Conservation (phyloP, 1,139 yeast species). For the Hemisphaericaspora xylofermentans region DNA sequence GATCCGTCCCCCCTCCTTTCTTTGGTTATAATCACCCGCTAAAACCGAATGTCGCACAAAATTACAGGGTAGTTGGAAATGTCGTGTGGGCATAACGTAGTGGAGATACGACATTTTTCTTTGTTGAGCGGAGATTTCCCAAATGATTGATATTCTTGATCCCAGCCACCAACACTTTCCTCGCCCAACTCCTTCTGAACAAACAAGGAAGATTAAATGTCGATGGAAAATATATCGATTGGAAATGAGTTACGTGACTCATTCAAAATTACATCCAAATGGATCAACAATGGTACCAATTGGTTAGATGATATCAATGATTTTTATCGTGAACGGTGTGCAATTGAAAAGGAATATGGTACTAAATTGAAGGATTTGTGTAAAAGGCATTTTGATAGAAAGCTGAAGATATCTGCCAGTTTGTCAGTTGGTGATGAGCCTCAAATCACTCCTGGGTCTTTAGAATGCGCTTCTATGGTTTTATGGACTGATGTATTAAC, state of each 20-base stretch:
- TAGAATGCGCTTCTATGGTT: slow-evolving; percentile 90
- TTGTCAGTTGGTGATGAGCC: slow-evolving; percentile 93
- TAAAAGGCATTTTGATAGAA: slow-evolving; percentile 70
- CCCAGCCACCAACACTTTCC: neutral
- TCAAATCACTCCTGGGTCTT: slow-evolving; percentile 87
- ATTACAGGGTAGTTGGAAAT: no score
- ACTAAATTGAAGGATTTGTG: slow-evolving; percentile 63
- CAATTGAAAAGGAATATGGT: slow-evolving; percentile 81
- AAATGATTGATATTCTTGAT: neutral
- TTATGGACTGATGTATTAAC: slow-evolving; percentile 89
- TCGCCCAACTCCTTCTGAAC: neutral
- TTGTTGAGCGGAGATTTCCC: no score
- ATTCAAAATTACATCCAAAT: slow-evolving; percentile 69
- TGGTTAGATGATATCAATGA: slow-evolving; percentile 79
- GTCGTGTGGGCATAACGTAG: no score
- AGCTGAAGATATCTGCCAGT: slow-evolving; percentile 64
- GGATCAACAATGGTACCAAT: slow-evolving; percentile 70
- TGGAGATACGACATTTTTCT: no score
- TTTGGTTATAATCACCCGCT: neutral
- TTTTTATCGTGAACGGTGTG: slow-evolving; percentile 81
- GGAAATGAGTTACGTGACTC: slow-evolving; percentile 81
- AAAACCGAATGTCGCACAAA: neutral
- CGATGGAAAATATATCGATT: slow-evolving; percentile 31
- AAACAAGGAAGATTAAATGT: neutral
- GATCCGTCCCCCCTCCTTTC: no score